Percentiles rank a stretch among this genome's conserved stretches.
Evolutionary conservation across 2,329 filamentous ascomycete genomes (phyloP).

Genomic region (Arthrobotrys sphaeroides): DNA sequence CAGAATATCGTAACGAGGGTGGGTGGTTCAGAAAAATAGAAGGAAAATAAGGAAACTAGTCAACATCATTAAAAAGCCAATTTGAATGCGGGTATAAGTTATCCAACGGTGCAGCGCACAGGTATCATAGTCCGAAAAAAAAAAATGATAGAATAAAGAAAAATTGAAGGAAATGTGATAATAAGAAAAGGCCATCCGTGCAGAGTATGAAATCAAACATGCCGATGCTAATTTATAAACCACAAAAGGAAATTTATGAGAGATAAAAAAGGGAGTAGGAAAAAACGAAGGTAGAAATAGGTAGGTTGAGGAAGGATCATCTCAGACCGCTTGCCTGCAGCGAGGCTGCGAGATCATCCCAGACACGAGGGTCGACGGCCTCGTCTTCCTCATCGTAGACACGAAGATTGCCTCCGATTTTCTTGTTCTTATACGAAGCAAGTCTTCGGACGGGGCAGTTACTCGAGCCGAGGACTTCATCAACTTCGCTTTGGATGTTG

Average conservation of each 20-base stretch:
- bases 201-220: conserved; percentile 3
- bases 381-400: conserved; percentile 51
- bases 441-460: conserved; percentile 49
- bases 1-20: conserved; percentile 1
- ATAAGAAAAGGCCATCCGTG: neutral
- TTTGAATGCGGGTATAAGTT: conserved; percentile 38
- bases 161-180: too few species aligned
- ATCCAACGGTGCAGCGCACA: conserved; percentile 50
- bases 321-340: conserved; percentile 48
- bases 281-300: neutral
- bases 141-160: neutral
- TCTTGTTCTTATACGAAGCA: conserved; percentile 51
- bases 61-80: conserved; percentile 24
- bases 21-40: neutral
- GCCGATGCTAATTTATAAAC: conserved; percentile 6
- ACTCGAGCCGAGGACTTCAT: conserved; percentile 51
- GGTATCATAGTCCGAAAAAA: conserved; percentile 43
- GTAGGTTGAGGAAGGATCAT: conserved; percentile 12
- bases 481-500: conserved; percentile 48
- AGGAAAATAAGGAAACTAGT: conserved; percentile 17
- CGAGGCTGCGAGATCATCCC: conserved; percentile 50
- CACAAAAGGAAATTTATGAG: neutral
- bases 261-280: neutral
- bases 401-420: conserved; percentile 48
- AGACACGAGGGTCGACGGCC: conserved; percentile 46